These are phyloP conservation scores for Erythrophleum fordii DNA, from an alignment of 306 rosid genomes.

Conservation along the genomic window DNA sequence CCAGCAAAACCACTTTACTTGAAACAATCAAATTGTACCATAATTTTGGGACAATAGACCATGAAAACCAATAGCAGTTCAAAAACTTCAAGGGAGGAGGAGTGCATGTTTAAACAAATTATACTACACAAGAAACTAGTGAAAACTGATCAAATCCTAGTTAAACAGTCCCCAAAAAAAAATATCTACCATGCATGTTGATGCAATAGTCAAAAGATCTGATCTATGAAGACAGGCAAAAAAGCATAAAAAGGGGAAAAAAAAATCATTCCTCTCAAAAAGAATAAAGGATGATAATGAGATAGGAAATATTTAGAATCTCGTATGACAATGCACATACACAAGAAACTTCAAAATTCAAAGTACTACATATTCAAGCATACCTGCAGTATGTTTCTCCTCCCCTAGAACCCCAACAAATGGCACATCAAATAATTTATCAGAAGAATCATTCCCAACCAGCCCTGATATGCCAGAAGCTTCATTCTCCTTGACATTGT, in stretches of 20 bases:
- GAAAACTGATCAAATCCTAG: background rate
- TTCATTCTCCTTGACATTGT: slow-evolving; percentile 53
- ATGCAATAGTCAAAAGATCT: background rate
- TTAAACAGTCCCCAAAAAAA: slow-evolving; percentile 4
- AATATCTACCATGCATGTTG: background rate
- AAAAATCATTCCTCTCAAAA: background rate
- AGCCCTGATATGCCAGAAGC: slow-evolving; percentile 45
- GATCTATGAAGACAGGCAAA: background rate
- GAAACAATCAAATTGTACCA: background rate
- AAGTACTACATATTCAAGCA: background rate
- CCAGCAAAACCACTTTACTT: slow-evolving; percentile 9
- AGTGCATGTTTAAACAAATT: background rate
- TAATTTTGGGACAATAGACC: background rate
- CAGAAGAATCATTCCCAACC: slow-evolving; percentile 47
- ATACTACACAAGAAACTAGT: background rate
- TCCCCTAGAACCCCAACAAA: slow-evolving; percentile 48
- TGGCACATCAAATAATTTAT: slow-evolving; percentile 56
- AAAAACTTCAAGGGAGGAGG: background rate
- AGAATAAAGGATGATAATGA: background rate
- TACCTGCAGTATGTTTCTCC: slow-evolving; percentile 62
- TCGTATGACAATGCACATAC: background rate
- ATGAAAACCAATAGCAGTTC: slow-evolving; percentile 2
- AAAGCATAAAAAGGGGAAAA: background rate
- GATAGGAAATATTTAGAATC: background rate
- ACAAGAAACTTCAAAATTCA: background rate